These are phyloP conservation scores for Micromonas commoda DNA, from an alignment of 139 green algal genomes.

Conservation along the genomic window DNA sequence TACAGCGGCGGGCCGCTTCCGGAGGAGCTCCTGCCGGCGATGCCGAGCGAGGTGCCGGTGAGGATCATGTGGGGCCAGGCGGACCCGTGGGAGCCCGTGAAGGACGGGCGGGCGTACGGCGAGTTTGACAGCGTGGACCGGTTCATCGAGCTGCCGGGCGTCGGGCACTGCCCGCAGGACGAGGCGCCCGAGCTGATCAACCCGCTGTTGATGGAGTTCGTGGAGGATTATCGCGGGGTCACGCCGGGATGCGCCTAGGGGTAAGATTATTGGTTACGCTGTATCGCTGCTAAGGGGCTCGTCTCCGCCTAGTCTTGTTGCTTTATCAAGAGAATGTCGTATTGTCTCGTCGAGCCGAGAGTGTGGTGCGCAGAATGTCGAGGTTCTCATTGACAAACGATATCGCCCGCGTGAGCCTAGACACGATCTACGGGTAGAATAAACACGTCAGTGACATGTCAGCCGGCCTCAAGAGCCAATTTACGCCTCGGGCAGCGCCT, in stretches of 20 bases:
- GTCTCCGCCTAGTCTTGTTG: no score
- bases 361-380: no score
- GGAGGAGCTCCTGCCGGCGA: conserved; percentile 72
- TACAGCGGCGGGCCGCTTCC: conserved; percentile 84
- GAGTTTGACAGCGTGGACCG: conserved; percentile 50
- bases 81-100: conserved; percentile 27
- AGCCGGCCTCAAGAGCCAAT: background rate
- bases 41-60: conserved; percentile 8
- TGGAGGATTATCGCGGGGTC: conserved; percentile 2
- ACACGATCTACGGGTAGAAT: background rate
- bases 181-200: conserved; percentile 14
- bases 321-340: no score
- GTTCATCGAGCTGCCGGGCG: conserved; percentile 72
- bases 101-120: conserved; percentile 54
- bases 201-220: conserved; percentile 10
- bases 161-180: conserved; percentile 76
- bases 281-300: background rate
- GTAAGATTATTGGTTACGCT: no score
- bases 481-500: conserved; percentile 4
- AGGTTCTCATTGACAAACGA: conserved; percentile 5
- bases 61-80: conserved; percentile 12
- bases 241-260: background rate
- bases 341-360: no score
- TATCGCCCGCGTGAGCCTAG: background rate
- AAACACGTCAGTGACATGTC: background rate